Evolutionary conservation across 73 alveolate genomes (phyloP), one percentile per base, ranked within the genome.

Genomic region (Strombidium stylifer): DNA sequence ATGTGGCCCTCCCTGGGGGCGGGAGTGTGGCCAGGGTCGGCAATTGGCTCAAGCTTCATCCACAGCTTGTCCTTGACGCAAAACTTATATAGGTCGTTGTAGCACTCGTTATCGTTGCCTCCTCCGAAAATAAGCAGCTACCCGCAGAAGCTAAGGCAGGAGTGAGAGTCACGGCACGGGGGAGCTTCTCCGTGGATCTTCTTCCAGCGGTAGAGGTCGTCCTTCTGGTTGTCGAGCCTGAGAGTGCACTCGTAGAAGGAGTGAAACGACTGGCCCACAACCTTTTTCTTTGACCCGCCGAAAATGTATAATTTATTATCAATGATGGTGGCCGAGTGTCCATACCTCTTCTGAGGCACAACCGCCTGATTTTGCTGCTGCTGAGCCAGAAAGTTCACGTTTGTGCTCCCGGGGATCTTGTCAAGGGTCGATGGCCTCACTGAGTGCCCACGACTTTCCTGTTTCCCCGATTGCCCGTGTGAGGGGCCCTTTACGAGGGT

Each of bases 21-120:
- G 0, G 88, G 88, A 7, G 53, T 41, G n/a, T n/a, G n/a, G n/a
- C n/a, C n/a, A n/a, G n/a, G n/a, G 19, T 64, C 77, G 6, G 82
- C 88, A 0, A 48, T 26, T 11, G 81, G 55, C 0, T 65, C 76
- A 2, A 76, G 46, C 27, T 51, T 61, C 27, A 18, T 21, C 69
- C 74, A 47, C 48, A 62, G 56, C 35, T 62, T 42, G 24, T 69
- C 41, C 24, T 34, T 49, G 32, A 62, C 50, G 41, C 62, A 73
- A 37, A 61, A 74, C 23, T 45, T 64, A 26, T 64, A 37, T 1
- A 64, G 39, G 30, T 64, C 78, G 20, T 64, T 64, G 37, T 44
- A 64, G 31, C 66, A 28, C 12, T 45, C 3, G 53, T 8, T 6
- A 18, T 65, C 78, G 25, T 55, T 65, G 30, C 66, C 30, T 2